These are phyloP conservation scores for Rhizophlyctis rosea DNA, from an alignment of 192 early-diverging fungal species.

Conservation along the genomic window DNA sequence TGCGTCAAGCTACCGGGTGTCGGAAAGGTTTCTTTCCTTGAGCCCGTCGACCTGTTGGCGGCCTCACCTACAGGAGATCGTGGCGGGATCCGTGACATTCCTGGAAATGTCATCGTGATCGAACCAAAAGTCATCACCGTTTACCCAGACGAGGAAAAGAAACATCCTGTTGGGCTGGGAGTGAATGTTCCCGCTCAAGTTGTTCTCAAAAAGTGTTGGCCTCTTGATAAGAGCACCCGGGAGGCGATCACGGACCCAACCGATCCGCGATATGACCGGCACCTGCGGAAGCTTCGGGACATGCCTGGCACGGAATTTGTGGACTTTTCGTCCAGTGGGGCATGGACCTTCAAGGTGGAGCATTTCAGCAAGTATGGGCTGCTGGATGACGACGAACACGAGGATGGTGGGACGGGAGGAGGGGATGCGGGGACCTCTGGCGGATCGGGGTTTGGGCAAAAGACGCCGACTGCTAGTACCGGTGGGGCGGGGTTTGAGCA, in stretches of 20 bases:
- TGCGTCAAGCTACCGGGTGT: conserved; percentile 62
- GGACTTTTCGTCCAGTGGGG: conserved; percentile 69
- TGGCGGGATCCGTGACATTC: conserved; percentile 58
- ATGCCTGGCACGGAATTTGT: conserved; percentile 79
- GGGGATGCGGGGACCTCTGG: too few relatives aligned
- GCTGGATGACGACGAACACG: conserved; percentile 63
- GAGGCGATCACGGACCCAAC: conserved; percentile 60
- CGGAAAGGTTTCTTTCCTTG: conserved; percentile 74
- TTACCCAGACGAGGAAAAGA: conserved; percentile 76
- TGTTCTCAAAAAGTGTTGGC: conserved; percentile 77
- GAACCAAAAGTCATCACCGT: conserved; percentile 66
- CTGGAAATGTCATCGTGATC: conserved; percentile 78
- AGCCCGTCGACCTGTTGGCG: conserved; percentile 78
- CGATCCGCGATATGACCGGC: conserved; percentile 66
- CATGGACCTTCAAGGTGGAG: conserved; percentile 90
- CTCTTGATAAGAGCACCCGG: conserved; percentile 74
- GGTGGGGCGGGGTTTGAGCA: too few relatives aligned
- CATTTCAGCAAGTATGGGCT: conserved; percentile 81
- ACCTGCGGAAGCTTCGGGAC: conserved; percentile 64
- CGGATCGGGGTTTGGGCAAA: too few relatives aligned
- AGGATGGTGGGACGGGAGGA: conserved; percentile 30
- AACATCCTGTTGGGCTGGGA: conserved; percentile 79
- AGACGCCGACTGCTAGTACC: too few relatives aligned
- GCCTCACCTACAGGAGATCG: conserved; percentile 46
- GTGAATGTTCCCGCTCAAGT: conserved; percentile 86